These are phyloP conservation scores for Colletotrichum musae DNA, from an alignment of 2,329 filamentous ascomycete genomes.

Conservation along the genomic window DNA sequence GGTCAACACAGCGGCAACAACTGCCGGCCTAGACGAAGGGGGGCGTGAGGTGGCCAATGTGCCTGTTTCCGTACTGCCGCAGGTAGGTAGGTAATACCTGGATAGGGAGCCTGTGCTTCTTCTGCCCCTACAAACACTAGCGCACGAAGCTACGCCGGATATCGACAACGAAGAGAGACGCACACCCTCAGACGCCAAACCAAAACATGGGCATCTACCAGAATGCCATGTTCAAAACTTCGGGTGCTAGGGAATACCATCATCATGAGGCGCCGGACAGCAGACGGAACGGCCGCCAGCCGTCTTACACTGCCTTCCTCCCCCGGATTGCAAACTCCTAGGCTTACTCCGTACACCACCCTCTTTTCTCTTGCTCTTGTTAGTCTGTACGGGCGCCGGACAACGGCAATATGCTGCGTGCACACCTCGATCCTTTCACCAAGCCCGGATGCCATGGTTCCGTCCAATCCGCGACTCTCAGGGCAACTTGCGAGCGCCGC, in stretches of 20 bases:
- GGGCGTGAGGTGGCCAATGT: conserved; percentile 6
- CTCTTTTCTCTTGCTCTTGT: not conserved
- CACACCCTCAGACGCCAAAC: conserved; percentile 18
- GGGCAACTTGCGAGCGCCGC: not conserved
- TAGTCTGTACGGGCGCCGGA: not conserved
- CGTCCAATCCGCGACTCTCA: conserved; percentile 6
- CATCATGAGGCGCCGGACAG: conserved; percentile 12
- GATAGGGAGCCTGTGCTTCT: too few species aligned
- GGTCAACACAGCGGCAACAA: conserved; percentile 3
- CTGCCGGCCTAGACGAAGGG: conserved; percentile 1
- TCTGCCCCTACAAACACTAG: too few species aligned
- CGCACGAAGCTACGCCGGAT: too few species aligned
- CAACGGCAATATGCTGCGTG: not conserved
- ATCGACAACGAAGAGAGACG: not conserved
- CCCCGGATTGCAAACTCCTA: conserved; percentile 2
- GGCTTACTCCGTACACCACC: conserved; percentile 2
- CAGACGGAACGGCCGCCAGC: conserved; percentile 31
- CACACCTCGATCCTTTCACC: too few species aligned
- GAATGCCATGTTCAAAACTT: conserved; percentile 26
- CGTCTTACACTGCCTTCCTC: conserved; percentile 31
- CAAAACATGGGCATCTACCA: conserved; percentile 38
- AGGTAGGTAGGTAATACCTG: not conserved
- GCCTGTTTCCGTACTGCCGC: too few species aligned
- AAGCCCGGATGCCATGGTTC: too few species aligned
- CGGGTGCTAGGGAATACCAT: conserved; percentile 34